Evolutionary conservation across 2,329 filamentous ascomycete species (phyloP), one percentile per base, ranked within the genome.

Genomic region (Ophiocordyceps australis): DNA sequence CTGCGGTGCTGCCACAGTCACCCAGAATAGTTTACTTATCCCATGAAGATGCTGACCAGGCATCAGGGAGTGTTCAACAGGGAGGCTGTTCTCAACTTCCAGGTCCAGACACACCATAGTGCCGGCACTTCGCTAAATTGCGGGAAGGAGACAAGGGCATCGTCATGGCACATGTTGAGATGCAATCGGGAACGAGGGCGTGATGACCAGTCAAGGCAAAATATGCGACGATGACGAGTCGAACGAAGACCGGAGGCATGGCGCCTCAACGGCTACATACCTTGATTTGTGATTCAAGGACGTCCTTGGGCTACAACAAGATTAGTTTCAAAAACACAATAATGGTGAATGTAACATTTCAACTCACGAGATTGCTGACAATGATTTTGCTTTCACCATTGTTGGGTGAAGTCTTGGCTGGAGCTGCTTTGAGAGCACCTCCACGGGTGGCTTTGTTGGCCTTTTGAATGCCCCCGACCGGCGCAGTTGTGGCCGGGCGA

Each of bases 261-360:
- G 54, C 47, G 69, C 74, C 74, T 75, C 64, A 77, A 70, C 65
- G 74, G 83, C 78, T 83, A 98, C 89, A 91, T 98, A 98, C 89
- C 89, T 98, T 95, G 64, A 98, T 91, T 74, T 91, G 81, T 62
- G 62, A 63, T 69, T 95, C 86, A 59, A 74, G 81, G 56, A 98
- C 83, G 73, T 98, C 89, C 63, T 76, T 74, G 53, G 89, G 89
- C 82, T 95, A 65, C 25, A 23, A n/a, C n/a, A n/a, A n/a, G n/a
- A n/a, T n/a, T n/a, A n/a, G n/a, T n/a, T n/a, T n/a, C n/a, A n/a
- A n/a, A n/a, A n/a, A n/a, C n/a, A n/a, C n/a, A n/a, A n/a, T n/a
- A n/a, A n/a, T n/a, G n/a, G n/a, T n/a, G n/a, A n/a, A n/a, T n/a
- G n/a, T n/a, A n/a, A n/a, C n/a, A n/a, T n/a, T n/a, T 24, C 5